Base-by-base conservation (phyloP, 2,329 filamentous ascomycete genomes). In the Cercospora brassicicola region DNA sequence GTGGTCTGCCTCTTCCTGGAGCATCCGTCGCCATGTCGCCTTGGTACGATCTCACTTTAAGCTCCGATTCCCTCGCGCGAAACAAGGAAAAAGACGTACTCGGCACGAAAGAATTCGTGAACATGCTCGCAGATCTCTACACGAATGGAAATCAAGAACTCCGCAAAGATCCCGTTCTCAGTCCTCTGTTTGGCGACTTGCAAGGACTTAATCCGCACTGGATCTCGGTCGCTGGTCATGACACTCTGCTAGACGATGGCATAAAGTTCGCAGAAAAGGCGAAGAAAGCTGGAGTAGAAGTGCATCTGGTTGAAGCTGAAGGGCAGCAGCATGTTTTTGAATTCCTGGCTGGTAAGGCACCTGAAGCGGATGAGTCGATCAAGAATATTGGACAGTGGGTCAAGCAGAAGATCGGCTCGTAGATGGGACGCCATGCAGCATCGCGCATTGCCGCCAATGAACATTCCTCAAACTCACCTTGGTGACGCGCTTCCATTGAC, bases 171-270 rank as follows among this genome's bases (percentile, higher is more conserved):
- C 70, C 72, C 15, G 60, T 73, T 20, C 33, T 71, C 42, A 73
- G 72, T 59, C 72, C 72, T 20, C 48, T 72, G 0, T 72, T 69
- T 39, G 72, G 65, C 2, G 72, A 72, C 59, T n/a, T 81, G 65
- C 70, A 71, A 10, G 77, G 71, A 4, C 73, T 85, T 13, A 83
- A 84, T 4, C 79, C 78, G 1, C 79, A 82, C 0, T 87, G 85
- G 74, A 78, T 88, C 2, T 84, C 85, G 70, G 77, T 85, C 2
- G 82, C 80, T 66, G 85, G 85, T 8, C 65, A 83, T 65, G 86
- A 88, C 73, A 82, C 82, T 0, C 69, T 85, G 3, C 75, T 85
- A 2, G 85, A 88, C 69, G 85, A 87, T 67, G 83, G 78, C 0
- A 71, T 86, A 55, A 80, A 85, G 1, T 85, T 86, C 70, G 84